Percentiles rank a stretch among this genome's conserved stretches.
phyloP scores from a whole-genome alignment of 768 basidiomycete species.

The Kwoniella pini region DNA sequence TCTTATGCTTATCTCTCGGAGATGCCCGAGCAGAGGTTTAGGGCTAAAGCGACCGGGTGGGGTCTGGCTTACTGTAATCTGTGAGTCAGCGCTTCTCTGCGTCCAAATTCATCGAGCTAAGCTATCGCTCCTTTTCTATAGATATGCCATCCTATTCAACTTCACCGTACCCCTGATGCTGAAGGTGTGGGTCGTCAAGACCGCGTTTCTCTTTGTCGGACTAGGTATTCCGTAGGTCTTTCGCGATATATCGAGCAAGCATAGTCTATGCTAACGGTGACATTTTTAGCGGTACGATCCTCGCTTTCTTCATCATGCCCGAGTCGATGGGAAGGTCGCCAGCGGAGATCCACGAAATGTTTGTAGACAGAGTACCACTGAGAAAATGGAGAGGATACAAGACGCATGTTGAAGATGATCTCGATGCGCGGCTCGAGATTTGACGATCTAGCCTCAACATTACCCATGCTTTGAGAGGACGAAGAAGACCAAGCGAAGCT shows the following conservation, averaged over 20 bases:
- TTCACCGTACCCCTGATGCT: constrained; percentile 30
- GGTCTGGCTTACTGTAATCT: constrained; percentile 24
- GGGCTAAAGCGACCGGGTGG: constrained; percentile 21
- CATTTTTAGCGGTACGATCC: constrained; percentile 11
- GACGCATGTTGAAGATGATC: constrained; percentile 20
- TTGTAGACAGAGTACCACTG: constrained; percentile 14
- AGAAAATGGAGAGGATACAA: constrained; percentile 27
- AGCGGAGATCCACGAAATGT: constrained; percentile 34
- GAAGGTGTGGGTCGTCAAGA: constrained; percentile 21
- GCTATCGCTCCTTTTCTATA: not conserved
- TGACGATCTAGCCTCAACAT: too few relatives aligned
- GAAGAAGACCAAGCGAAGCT: too few relatives aligned
- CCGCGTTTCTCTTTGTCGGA: constrained; percentile 22
- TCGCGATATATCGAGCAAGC: not conserved
- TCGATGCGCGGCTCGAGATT: constrained; percentile 10
- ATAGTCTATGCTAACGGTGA: not conserved
- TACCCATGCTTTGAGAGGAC: too few relatives aligned
- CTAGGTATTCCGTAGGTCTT: constrained; percentile 21
- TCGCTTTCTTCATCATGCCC: constrained; percentile 31
- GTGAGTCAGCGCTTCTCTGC: not conserved
- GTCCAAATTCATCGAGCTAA: not conserved
- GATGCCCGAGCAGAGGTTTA: constrained; percentile 22
- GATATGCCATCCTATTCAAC: constrained; percentile 28
- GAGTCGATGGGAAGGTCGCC: constrained; percentile 20
- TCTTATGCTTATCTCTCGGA: constrained; percentile 20